phyloP scores from a whole-genome alignment of 495 filamentous ascomycete species.

The Hypoxylon intermedium region DNA sequence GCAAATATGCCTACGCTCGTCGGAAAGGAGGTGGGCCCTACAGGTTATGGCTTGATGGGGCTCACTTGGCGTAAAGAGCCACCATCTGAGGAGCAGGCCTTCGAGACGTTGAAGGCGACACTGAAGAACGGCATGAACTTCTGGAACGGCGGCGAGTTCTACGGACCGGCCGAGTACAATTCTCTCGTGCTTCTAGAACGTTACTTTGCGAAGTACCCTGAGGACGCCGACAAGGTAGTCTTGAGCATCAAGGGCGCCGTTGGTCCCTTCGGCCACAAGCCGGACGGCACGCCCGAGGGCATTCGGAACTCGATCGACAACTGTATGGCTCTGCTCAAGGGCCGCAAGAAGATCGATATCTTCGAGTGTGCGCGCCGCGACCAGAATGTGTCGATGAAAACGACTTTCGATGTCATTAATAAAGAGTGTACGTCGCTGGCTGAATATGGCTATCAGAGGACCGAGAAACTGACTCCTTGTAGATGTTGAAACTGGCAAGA shows the following conservation, averaged over 20 bases:
- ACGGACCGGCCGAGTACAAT: constrained; percentile 75
- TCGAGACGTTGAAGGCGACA: constrained; percentile 71
- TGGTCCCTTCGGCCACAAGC: constrained; percentile 42
- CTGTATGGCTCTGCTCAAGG: constrained; percentile 66
- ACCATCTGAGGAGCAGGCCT: constrained; percentile 64
- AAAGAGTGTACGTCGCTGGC: constrained; percentile 59
- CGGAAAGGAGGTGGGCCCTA: constrained; percentile 61
- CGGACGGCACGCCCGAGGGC: constrained; percentile 68
- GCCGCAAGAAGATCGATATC: constrained; percentile 81
- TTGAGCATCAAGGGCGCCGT: constrained; percentile 70
- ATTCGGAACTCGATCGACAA: constrained; percentile 73
- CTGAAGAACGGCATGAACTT: constrained; percentile 70
- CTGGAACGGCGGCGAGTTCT: constrained; percentile 85
- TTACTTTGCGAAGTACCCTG: constrained; percentile 74
- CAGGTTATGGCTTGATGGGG: constrained; percentile 68
- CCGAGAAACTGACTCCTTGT: constrained; percentile 19
- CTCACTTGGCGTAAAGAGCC: constrained; percentile 75
- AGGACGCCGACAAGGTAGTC: constrained; percentile 69
- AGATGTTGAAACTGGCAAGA: constrained; percentile 74
- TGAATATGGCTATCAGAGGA: too few relatives aligned
- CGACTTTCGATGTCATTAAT: constrained; percentile 60
- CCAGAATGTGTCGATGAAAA: constrained; percentile 57
- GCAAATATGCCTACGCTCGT: constrained; percentile 57
- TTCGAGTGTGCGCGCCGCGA: constrained; percentile 82
- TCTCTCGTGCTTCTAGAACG: constrained; percentile 66